Conservation (phyloP, 148 eudicot species). For the Camellia japonica region DNA sequence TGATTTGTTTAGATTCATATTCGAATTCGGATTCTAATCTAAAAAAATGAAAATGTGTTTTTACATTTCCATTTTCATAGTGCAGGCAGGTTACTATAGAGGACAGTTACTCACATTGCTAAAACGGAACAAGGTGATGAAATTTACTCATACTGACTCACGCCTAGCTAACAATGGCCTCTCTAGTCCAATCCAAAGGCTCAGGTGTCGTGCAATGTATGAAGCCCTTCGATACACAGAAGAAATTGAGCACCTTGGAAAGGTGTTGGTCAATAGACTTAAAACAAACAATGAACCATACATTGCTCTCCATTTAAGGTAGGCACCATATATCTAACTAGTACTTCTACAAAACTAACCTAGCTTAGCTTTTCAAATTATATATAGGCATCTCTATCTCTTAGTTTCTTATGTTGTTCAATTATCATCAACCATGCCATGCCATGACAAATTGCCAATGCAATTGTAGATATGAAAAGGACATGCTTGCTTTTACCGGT, state of each 20-base stretch:
- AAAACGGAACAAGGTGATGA: slow-evolving; percentile 35
- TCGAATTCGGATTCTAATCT: too few relatives aligned
- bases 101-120: slow-evolving; percentile 20
- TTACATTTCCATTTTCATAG: too few relatives aligned
- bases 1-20: too few relatives aligned
- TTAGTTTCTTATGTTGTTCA: not conserved
- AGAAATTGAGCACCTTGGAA: slow-evolving; percentile 41
- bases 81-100: slow-evolving; percentile 42
- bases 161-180: slow-evolving; percentile 53
- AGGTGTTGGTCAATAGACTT: slow-evolving; percentile 32
- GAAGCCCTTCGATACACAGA: slow-evolving; percentile 42
- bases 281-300: slow-evolving; percentile 27
- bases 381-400: too few relatives aligned
- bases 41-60: too few relatives aligned
- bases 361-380: too few relatives aligned
- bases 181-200: slow-evolving; percentile 36
- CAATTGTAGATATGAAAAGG: slow-evolving; percentile 49
- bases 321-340: not conserved
- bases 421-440: too few relatives aligned
- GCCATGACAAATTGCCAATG: not conserved
- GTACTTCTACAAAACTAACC: too few relatives aligned
- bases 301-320: slow-evolving; percentile 63
- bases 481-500: slow-evolving; percentile 64
- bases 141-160: slow-evolving; percentile 45
- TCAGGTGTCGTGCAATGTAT: slow-evolving; percentile 57